Percentiles rank a stretch among this genome's conserved stretches.
These are phyloP conservation scores for Calonectria pseudoturangicola DNA, from an alignment of 2,329 filamentous ascomycete species.

Conservation along the genomic window DNA sequence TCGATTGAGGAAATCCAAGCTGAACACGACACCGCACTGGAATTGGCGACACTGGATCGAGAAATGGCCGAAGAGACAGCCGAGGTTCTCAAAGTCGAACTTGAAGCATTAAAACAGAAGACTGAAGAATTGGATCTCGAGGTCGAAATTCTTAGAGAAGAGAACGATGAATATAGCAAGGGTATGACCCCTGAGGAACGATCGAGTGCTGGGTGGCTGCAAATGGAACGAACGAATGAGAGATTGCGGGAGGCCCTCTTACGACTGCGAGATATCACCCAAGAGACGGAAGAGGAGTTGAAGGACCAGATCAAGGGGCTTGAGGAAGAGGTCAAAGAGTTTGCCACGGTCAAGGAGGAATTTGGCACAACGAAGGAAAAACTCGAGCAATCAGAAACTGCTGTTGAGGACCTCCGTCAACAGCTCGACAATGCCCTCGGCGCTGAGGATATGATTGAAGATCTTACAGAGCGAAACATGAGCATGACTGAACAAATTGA, in stretches of 20 bases:
- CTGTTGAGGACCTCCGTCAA: conserved; percentile 89
- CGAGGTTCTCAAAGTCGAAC: conserved; percentile 86
- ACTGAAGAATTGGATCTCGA: conserved; percentile 91
- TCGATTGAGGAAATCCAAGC: conserved; percentile 82
- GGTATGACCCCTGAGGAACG: conserved; percentile 93
- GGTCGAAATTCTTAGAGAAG: conserved; percentile 88
- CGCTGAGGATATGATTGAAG: conserved; percentile 95
- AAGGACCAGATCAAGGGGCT: conserved; percentile 83
- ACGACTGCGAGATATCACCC: conserved; percentile 88
- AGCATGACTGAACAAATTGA: conserved; percentile 88
- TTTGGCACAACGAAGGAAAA: conserved; percentile 83
- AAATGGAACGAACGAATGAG: conserved; percentile 94
- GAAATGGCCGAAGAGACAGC: conserved; percentile 98
- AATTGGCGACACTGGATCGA: conserved; percentile 90
- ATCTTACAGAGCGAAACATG: conserved; percentile 91
- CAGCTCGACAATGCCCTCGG: conserved; percentile 92
- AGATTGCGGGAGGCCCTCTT: conserved; percentile 89
- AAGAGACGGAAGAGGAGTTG: conserved; percentile 88
- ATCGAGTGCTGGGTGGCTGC: conserved; percentile 89
- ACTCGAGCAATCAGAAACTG: conserved; percentile 81
- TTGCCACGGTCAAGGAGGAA: conserved; percentile 79
- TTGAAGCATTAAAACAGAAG: conserved; percentile 84
- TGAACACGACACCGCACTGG: conserved; percentile 89
- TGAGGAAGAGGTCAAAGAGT: conserved; percentile 83
- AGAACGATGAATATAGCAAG: conserved; percentile 88